These are phyloP conservation scores for Pythium sp. DNA, from an alignment of 352 stramenopile genomes.

Conservation along the genomic window DNA sequence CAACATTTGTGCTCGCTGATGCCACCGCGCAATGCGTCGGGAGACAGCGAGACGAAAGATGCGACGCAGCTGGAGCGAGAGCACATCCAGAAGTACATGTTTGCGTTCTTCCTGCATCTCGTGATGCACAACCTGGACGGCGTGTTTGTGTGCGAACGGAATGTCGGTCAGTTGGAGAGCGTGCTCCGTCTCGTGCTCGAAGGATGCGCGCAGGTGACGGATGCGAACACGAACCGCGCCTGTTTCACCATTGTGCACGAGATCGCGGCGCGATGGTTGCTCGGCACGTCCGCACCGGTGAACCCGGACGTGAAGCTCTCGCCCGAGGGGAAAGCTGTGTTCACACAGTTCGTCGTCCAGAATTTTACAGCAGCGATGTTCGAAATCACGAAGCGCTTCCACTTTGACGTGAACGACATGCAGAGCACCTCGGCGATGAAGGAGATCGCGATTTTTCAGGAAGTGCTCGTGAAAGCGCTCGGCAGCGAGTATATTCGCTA, in stretches of 20 bases:
- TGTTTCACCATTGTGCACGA: conserved; percentile 77
- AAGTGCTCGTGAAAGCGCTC: conserved; percentile 50
- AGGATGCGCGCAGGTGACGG: conserved; percentile 58
- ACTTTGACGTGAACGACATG: conserved; percentile 76
- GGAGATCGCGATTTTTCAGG: conserved; percentile 73
- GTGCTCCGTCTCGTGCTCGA: conserved; percentile 70
- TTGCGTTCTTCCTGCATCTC: conserved; percentile 75
- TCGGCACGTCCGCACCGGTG: conserved; percentile 19
- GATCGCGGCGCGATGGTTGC: conserved; percentile 59
- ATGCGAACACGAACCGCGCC: conserved; percentile 72
- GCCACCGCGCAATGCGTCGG: conserved; percentile 43
- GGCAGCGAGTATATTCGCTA: conserved; percentile 63
- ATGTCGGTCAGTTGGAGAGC: conserved; percentile 59
- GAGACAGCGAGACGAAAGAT: conserved; percentile 62
- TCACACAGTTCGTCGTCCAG: conserved; percentile 63
- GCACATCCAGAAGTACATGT: conserved; percentile 78
- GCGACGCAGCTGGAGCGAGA: conserved; percentile 73
- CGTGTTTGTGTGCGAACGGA: conserved; percentile 67
- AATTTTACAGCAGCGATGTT: conserved; percentile 79
- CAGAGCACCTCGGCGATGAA: conserved; percentile 65
- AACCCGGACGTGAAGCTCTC: conserved; percentile 21
- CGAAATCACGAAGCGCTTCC: conserved; percentile 47
- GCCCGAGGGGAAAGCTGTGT: conserved; percentile 36
- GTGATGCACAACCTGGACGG: conserved; percentile 62
- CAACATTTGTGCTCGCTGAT: conserved; percentile 71